Evolutionary conservation across 352 stramenopile species (phyloP), one percentile per base, ranked within the genome.

Genomic region (Lagenidium sp.): DNA sequence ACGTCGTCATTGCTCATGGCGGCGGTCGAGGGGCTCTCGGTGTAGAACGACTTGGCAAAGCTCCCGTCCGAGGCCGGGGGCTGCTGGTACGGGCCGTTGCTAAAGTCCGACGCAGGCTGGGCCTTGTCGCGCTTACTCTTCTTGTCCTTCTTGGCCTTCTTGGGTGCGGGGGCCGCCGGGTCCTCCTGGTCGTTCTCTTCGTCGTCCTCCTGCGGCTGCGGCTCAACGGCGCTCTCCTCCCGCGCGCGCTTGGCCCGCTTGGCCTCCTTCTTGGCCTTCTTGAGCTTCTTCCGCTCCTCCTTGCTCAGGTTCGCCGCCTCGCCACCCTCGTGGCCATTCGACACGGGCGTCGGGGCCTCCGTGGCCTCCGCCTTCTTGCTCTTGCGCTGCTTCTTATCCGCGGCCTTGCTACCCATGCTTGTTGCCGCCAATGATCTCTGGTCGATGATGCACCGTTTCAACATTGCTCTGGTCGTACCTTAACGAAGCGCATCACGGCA

Each of bases 11-110:
- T 68, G 15, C 78, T 84, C 69, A 81, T 82, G 50, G 67, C 84
- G 47, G 47, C 74, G 3, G 75, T 85, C 28, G 75, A 61, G 41
- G 65, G 56, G 53, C 68, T 78, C 39, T 92, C 78, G 23, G 66
- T 67, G 65, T 96, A 95, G 48, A 92, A 93, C 16, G 76, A 49
- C 67, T 94, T 93, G 39, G 76, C 77, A 55, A 90, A 93, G 53
- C 61, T 81, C 41, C 76, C 73, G 41, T 85, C 76, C 35, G 46
- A 62, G 15, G 80, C 52, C 8, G 69, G 31, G 11, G 69, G 60
- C 48, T 90, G 82, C 58, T 89, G 72, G 68, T 71, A 93, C 47
- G 76, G 77, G 3, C 73, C 77, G 38, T 58, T 69, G 35, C 67
- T 78, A 42, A 88, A 88, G 50, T 89, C 73, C 8, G 64, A 49